Evolutionary conservation across 106 monocot genomes (phyloP), one percentile per base, ranked within the genome.

Genomic region (Phalaenopsis aphrodite): DNA sequence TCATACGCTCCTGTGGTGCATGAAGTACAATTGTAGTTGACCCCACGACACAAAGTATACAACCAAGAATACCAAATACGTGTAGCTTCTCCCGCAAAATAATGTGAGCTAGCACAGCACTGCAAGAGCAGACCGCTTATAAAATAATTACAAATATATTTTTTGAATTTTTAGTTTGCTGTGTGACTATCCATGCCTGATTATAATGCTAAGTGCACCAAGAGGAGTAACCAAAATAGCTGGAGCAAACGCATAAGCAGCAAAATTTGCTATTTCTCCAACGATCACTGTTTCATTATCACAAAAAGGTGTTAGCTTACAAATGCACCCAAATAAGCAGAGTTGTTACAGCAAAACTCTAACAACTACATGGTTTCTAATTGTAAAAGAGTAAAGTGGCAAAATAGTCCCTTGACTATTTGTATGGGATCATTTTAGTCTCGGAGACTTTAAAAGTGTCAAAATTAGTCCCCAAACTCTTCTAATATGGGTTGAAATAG

Each of bases 211-310:
- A 57, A 95, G 91, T 69, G 95, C 92, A 85, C 95, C 95, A 84
- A 95, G 95, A 80, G 95, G 95, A 84, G 95, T 95, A 68, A 95
- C 95, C 77, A 95, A 80, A 80, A 95, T 95, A 79, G 95, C 95
- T 64, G 92, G 95, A 78, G 95, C 95, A 90, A 95, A 95, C 81
- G 95, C 95, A 85, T 95, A 95, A 69, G 95, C 95, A 72, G 95
- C 95, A 82, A 95, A 95, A 61, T 95, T 95, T 66, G 95, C 95
- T 81, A 95, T 84, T 89, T 95, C 95, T 36, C 95, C 95, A 71
- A 95, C 88, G 82, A 95, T 88, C 95, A 95, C 95, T 95, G 86
- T 68, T 38, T 36, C 57, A 82, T 78, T 48, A 85, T 6, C 21
- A 72, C 48, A 76, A 24, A 76, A 75, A 75, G 52, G 24, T 24